Evolutionary conservation across 208 protist species (phyloP), one percentile per base, ranked within the genome.

Genomic region (Leishmania turanica): DNA sequence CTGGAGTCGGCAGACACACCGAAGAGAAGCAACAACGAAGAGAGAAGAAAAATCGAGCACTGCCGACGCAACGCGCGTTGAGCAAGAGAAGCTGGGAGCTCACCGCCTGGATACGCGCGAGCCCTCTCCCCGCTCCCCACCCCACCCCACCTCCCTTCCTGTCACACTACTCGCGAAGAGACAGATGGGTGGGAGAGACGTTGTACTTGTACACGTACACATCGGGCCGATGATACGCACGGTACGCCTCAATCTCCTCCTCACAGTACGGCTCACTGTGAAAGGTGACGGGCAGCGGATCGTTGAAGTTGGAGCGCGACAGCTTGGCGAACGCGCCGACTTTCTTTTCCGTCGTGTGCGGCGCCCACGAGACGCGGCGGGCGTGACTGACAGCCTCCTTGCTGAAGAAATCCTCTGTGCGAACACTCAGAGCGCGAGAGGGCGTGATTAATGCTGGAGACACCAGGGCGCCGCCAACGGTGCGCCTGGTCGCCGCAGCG

Each of bases 151-250:
- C 31, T 19, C 34, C 6, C 9, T 62, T n/a, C 21, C 13, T 45
- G 42, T 4, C 4, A 15, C 54, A 21, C 64, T 90, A 98, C 62
- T 92, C 89, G 19, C 95, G 89, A 75, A 97, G 84, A 21, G 93
- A 97, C 68, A 98, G 74, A 80, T 98, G 93, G 8, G 95, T 98
- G 1, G 95, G 91, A 13, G 92, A 96, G 21, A 98, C 87, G 77
- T 95, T 97, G 75, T 98, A 98, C 77, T 89, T 89, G 84, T 98
- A 97, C 68, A 98, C 88, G 85, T 97, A 98, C n/a, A 98, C 85
- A 69, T 98, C 95, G 17, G 92, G 92, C 7, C 91, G 81, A 79
- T 96, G 92, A 72, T 96, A 88, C 1, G 89, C 86, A 34, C 95
- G 93, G 69, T 97, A 93, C 27, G 95, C 93, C 85, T 98, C 95